Conservation (phyloP, 192 early-diverging fungal genomes). For the Coemansia umbellata region DNA sequence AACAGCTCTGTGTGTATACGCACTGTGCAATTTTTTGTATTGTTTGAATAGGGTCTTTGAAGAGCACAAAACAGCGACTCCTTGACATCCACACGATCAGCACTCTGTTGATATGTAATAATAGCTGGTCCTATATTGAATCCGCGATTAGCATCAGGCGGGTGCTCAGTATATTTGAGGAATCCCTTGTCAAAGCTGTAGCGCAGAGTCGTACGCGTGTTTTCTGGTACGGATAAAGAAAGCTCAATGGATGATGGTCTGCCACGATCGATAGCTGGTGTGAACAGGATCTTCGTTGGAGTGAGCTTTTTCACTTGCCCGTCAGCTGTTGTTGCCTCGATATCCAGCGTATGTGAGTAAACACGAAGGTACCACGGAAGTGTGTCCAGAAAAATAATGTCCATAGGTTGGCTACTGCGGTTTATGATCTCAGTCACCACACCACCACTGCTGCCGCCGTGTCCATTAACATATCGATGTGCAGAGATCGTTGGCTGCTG, state of each 20-base stretch:
- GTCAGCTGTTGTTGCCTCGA: conserved; percentile 22
- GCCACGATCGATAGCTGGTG: conserved; percentile 74
- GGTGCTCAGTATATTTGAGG: conserved; percentile 93
- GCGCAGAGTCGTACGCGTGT: conserved; percentile 62
- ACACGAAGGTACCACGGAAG: conserved; percentile 91
- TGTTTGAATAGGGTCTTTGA: conserved; percentile 1
- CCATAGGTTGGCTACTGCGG: conserved; percentile 40
- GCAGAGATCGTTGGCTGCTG: conserved; percentile 17
- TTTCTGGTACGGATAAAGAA: conserved; percentile 60
- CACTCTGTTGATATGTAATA: conserved; percentile 37
- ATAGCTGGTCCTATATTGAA: conserved; percentile 84
- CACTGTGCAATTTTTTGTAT: conserved; percentile 20
- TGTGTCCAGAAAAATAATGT: conserved; percentile 67
- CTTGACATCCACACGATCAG: conserved; percentile 9
- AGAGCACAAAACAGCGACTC: conserved; percentile 15
- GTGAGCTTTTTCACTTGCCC: not conserved
- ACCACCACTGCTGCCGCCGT: conserved; percentile 84
- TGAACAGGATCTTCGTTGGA: conserved; percentile 43
- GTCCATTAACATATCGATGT: conserved; percentile 55
- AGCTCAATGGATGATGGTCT: conserved; percentile 81
- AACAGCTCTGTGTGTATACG: conserved; percentile 80
- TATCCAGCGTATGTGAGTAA: conserved; percentile 83
- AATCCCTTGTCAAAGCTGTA: conserved; percentile 90
- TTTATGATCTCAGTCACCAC: conserved; percentile 74
- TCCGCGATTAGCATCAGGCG: conserved; percentile 93